Conservation (phyloP, 148 eudicot species). For the Rhododendron simsii region DNA sequence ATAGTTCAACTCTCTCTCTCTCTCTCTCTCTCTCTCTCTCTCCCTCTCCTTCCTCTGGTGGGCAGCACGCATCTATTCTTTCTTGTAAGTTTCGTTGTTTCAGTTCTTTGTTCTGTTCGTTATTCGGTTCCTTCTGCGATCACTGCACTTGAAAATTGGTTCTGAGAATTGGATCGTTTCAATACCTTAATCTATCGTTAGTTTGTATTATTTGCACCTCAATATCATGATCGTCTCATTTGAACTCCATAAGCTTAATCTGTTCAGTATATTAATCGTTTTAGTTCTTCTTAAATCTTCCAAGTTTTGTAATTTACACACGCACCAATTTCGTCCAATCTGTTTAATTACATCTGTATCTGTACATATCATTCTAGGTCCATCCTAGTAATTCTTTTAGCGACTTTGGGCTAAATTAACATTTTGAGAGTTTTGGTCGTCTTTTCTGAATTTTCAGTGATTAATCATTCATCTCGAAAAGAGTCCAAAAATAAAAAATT, state of each 20-base stretch:
- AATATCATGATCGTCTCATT: not conserved
- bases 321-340: not conserved
- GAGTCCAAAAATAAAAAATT: not conserved
- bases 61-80: not conserved
- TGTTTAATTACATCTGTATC: not conserved
- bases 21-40: slow-evolving; percentile 1
- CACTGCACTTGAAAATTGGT: not conserved
- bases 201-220: not conserved
- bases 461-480: not conserved
- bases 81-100: slow-evolving; percentile 10
- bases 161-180: not conserved
- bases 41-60: not conserved
- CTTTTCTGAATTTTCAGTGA: too few species aligned
- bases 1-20: not conserved
- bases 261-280: not conserved
- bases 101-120: not conserved
- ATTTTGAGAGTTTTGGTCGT: not conserved
- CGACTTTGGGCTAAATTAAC: not conserved
- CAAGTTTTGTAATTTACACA: not conserved
- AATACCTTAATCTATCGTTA: not conserved
- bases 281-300: not conserved
- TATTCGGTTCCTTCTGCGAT: not conserved
- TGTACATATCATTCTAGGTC: not conserved
- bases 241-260: not conserved
- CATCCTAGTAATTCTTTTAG: too few species aligned